A percentile compares a stretch with the other conserved stretches of the same genome.
Evolutionary conservation across 176 grass and related monocot species (phyloP).

Genomic region (Oryza nivara): DNA sequence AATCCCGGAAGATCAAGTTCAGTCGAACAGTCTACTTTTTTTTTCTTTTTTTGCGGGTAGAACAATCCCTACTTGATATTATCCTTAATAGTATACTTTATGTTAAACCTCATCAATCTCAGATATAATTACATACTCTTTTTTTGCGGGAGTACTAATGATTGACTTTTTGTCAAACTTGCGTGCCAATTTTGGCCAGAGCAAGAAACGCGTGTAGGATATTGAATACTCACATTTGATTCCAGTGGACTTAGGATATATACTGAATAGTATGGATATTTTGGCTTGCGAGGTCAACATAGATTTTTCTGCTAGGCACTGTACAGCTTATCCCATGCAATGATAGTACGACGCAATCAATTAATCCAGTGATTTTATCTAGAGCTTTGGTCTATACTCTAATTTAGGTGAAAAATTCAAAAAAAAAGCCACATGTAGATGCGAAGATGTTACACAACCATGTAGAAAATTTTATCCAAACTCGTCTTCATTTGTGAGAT

Average conservation of each 20-base stretch:
- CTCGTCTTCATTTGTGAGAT: too few species aligned
- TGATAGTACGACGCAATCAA: background rate
- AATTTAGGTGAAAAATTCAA: too few species aligned
- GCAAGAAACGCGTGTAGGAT: background rate
- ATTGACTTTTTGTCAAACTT: slow-evolving; percentile 20
- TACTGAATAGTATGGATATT: too few species aligned
- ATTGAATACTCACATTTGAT: background rate
- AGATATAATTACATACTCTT: background rate
- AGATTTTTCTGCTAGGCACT: background rate
- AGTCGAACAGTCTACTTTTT: too few species aligned
- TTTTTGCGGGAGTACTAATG: background rate
- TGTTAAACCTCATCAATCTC: background rate
- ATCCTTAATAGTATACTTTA: too few species aligned
- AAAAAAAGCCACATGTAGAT: too few species aligned
- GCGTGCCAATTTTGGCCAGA: background rate
- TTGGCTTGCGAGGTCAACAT: background rate
- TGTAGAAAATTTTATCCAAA: too few species aligned
- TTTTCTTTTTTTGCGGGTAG: too few species aligned
- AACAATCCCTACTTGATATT: too few species aligned
- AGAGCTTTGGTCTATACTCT: too few species aligned
- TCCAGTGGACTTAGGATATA: too few species aligned
- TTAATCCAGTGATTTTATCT: background rate
- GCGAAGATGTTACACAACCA: too few species aligned
- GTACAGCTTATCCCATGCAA: background rate
- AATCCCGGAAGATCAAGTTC: background rate